Conservation (phyloP, 2,329 filamentous ascomycete species). For the Talaromyces albobiverticillius region DNA sequence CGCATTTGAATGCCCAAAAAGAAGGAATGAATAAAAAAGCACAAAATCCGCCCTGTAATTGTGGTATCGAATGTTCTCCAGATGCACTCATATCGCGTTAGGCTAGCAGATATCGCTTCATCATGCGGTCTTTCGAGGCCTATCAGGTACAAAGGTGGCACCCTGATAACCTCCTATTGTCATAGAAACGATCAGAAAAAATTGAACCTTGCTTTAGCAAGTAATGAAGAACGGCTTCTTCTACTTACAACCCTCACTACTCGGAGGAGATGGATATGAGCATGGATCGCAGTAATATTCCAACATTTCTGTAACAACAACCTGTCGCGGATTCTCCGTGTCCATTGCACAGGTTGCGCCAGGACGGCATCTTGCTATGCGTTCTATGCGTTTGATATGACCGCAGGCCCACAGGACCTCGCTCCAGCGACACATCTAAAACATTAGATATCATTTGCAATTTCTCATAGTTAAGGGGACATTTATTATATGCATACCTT, state of each 20-base stretch:
- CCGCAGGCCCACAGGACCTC: constrained; percentile 9
- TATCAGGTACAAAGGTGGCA: neutral
- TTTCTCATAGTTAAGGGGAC: neutral
- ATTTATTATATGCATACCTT: neutral
- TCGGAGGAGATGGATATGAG: constrained; percentile 8
- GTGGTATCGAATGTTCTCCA: neutral
- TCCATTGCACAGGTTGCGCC: constrained; percentile 9
- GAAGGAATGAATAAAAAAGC: too few relatives aligned
- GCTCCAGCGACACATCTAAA: constrained; percentile 12
- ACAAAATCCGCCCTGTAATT: neutral
- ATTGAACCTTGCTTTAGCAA: neutral
- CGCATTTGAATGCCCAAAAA: neutral
- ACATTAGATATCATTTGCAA: neutral
- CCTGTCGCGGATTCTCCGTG: constrained; percentile 5
- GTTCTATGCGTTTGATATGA: constrained; percentile 9
- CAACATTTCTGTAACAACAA: constrained; percentile 8
- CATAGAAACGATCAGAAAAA: neutral
- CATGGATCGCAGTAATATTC: constrained; percentile 8
- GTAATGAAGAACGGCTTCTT: neutral
- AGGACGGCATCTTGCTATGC: constrained; percentile 5
- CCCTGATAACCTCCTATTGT: neutral
- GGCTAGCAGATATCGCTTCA: neutral
- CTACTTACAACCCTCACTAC: constrained; percentile 5
- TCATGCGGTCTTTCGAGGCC: neutral
- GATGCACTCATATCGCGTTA: neutral